Conservation (phyloP, 257 asterid genomes). For the Solanum paucissectum region DNA sequence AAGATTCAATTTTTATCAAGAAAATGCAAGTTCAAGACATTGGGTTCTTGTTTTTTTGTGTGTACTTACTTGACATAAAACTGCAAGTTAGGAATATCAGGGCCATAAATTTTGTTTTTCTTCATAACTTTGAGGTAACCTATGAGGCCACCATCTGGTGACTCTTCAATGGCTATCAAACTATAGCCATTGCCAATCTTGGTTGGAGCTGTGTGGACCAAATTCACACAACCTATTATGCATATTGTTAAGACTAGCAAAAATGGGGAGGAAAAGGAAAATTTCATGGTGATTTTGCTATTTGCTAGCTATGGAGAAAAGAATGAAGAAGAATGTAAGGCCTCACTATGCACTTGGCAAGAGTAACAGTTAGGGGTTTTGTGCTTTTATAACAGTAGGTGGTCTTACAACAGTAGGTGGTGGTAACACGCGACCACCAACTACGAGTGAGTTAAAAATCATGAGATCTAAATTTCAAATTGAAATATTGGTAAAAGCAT, state of each 20-base stretch:
- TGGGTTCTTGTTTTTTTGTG: not conserved
- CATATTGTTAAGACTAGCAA: conserved; percentile 9
- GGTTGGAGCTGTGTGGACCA: conserved; percentile 14
- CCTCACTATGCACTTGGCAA: not conserved
- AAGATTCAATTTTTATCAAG: not conserved
- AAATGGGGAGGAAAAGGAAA: conserved; percentile 7
- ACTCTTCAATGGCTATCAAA: conserved; percentile 51
- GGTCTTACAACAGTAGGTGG: not conserved
- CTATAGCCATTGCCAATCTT: conserved; percentile 81
- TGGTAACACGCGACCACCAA: not conserved
- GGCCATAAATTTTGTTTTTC: conserved; percentile 59
- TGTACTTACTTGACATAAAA: conserved; percentile 70
- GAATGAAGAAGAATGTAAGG: not conserved
- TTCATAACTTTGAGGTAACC: conserved; percentile 76
- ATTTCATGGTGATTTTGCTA: conserved; percentile 9
- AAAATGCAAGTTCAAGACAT: not conserved
- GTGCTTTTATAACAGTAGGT: not conserved
- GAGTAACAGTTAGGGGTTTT: not conserved
- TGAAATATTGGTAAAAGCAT: rapidly evolving
- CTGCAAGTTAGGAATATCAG: conserved; percentile 75
- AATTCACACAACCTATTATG: conserved; percentile 3
- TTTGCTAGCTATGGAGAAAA: not conserved
- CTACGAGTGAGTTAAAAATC: not conserved
- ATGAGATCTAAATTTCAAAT: not conserved
- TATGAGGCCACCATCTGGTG: conserved; percentile 63